Base-by-base conservation (phyloP, 1,284 basidiomycete species). In the Psilocybe mexicana region DNA sequence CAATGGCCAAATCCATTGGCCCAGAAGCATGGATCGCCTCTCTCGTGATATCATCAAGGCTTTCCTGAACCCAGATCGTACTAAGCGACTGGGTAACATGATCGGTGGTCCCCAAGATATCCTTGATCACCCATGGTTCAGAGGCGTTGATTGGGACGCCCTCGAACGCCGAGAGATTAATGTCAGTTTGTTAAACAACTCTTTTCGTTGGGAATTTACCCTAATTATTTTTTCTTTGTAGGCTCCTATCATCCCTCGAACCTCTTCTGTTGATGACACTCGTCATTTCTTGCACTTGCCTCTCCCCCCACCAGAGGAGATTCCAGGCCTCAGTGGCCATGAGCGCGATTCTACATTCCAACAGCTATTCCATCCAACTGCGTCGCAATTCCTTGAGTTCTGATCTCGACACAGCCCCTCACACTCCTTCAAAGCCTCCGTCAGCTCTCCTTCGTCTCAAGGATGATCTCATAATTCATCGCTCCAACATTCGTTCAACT, bases 101-200 rank as follows among this genome's bases (percentile, higher is more conserved):
- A 94, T 92, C 57, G 89, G 94, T 58, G 90, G 97, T 10, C 90
- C 96, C 47, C 85, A 95, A 62, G 90, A 97, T 70, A 89, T 98
- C 55, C 85, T 98, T 51, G 91, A 94, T 40, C 96, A 98, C 63
- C 88, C 96, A 1, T 99, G 97, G 86, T 95, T 99, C 70, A 88
- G 94, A 64, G 94, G 94, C 49, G 94, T 96, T 43, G 92, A 95
- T 65, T 95, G 94, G 85, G 90, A 89, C 62, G 88, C 89, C 1
- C 71, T 93, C 42, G 90, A 92, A 69, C 83, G 86, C 38, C 82
- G 87, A 48, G 89, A 92, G 71, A 93, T 93, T 57, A 82, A 86
- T 70, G 90, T 88, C 65, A 67, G 77, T 70, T 30, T 5, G 18
- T 53, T n/a, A 14, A 11, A 4, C 7, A 6, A 44, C 14, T n/a